A percentile compares a stretch with the other conserved stretches of the same genome.
Conservation (phyloP, 768 basidiomycete species). For the Hydnum rufescens region DNA sequence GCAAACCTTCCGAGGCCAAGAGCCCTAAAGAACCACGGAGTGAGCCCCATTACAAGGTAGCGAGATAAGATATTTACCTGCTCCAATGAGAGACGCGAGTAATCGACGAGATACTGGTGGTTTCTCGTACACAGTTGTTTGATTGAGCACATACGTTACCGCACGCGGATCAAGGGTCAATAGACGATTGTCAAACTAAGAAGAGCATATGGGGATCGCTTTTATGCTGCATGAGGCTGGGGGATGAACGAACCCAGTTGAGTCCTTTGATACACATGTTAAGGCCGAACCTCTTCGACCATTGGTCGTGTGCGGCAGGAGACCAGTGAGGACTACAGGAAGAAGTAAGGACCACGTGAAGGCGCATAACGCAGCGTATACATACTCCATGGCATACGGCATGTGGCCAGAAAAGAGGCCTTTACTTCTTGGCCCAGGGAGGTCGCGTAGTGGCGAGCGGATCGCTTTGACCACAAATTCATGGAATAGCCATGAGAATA, state of each 20-base stretch:
- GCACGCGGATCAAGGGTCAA: constrained; percentile 66
- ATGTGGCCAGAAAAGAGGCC: constrained; percentile 36
- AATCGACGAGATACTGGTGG: constrained; percentile 59
- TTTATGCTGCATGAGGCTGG: constrained; percentile 14
- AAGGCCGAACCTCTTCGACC: constrained; percentile 41
- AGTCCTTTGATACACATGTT: constrained; percentile 14
- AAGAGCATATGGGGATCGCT: background rate
- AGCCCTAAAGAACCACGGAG: background rate
- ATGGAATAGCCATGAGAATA: constrained; percentile 3
- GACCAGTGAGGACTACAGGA: constrained; percentile 3
- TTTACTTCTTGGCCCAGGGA: constrained; percentile 41
- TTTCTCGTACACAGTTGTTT: constrained; percentile 53
- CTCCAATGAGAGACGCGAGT: constrained; percentile 61
- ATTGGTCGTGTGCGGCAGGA: constrained; percentile 12
- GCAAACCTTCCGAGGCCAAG: constrained; percentile 48
- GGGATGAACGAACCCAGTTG: constrained; percentile 21
- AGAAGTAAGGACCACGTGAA: background rate
- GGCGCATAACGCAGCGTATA: constrained; percentile 16
- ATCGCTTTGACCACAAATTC: constrained; percentile 22
- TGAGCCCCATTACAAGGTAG: background rate
- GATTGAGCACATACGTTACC: constrained; percentile 50
- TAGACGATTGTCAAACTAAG: constrained; percentile 47
- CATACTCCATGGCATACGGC: constrained; percentile 28
- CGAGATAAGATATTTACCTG: constrained; percentile 20
- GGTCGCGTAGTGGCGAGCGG: constrained; percentile 29